A percentile compares a stretch with the other conserved stretches of the same genome.
Evolutionary conservation across 345 rosid genomes (phyloP).

Genomic region (Boechera stricta): DNA sequence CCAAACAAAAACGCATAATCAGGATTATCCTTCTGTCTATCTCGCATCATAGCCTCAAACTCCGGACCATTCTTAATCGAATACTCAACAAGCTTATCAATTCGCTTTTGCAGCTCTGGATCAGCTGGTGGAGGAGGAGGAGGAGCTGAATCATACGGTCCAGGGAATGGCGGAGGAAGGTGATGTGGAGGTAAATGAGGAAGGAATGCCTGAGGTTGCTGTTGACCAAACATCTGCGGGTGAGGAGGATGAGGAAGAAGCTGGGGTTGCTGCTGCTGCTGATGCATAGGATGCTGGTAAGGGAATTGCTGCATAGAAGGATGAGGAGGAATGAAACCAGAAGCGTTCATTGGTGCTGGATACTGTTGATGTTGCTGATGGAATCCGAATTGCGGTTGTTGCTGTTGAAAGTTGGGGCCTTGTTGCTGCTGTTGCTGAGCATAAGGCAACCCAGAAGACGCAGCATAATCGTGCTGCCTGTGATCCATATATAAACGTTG

Average conservation of each 20-base stretch:
- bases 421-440: constrained; percentile 78
- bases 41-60: constrained; percentile 95
- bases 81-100: constrained; percentile 97
- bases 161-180: constrained; percentile 69
- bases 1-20: constrained; percentile 89
- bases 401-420: constrained; percentile 70
- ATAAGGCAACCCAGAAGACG: constrained; percentile 79
- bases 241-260: constrained; percentile 59
- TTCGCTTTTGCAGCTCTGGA: constrained; percentile 93
- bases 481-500: constrained; percentile 48
- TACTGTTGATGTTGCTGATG: constrained; percentile 85
- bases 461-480: constrained; percentile 54
- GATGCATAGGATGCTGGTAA: constrained; percentile 72
- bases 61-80: constrained; percentile 90
- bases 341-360: constrained; percentile 56
- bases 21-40: constrained; percentile 94
- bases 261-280: constrained; percentile 54
- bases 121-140: constrained; percentile 78
- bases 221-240: constrained; percentile 78
- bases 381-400: constrained; percentile 74
- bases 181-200: constrained; percentile 75
- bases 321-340: constrained; percentile 76
- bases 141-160: constrained; percentile 72
- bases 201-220: constrained; percentile 63
- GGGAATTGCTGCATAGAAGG: constrained; percentile 87